Evolutionary conservation across 2,329 filamentous ascomycete genomes (phyloP).

Genomic region (Pseudopyricularia javanii): DNA sequence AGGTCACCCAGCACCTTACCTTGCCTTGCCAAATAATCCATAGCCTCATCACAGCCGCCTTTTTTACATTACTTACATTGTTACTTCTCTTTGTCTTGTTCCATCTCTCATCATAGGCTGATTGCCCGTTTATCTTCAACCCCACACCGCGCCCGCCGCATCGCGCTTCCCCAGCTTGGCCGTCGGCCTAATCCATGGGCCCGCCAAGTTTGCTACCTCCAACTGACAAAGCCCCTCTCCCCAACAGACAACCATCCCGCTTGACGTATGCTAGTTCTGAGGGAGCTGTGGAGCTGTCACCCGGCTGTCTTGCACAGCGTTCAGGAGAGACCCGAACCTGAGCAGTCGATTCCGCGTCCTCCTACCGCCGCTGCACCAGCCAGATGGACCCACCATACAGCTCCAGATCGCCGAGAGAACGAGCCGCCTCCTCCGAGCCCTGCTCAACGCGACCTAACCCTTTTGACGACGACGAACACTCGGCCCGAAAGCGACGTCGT

Average conservation of each 20-base stretch:
- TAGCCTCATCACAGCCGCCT: background rate
- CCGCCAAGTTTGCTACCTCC: constrained; percentile 5
- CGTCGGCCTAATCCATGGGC: background rate
- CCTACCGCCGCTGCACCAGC: constrained; percentile 20
- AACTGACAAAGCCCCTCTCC: constrained; percentile 14
- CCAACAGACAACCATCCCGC: background rate
- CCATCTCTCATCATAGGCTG: background rate
- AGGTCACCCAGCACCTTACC: too few relatives aligned
- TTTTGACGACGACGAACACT: constrained; percentile 45
- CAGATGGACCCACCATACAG: constrained; percentile 42
- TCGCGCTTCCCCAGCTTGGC: constrained; percentile 4
- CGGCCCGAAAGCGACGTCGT: constrained; percentile 49
- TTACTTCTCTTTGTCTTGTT: background rate
- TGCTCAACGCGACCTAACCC: constrained; percentile 51
- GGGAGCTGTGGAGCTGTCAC: constrained; percentile 29
- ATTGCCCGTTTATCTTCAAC: background rate
- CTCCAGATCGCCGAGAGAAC: constrained; percentile 40
- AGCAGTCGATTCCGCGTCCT: constrained; percentile 23
- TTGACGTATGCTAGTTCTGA: constrained; percentile 44
- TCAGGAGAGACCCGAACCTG: constrained; percentile 34
- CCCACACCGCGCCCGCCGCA: background rate
- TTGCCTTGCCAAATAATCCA: too few relatives aligned
- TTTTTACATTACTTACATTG: background rate
- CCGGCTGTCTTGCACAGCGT: constrained; percentile 41
- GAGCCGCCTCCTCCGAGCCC: constrained; percentile 50